Evolutionary conservation across 768 basidiomycete species (phyloP), one percentile per base, ranked within the genome.

Genomic region (Tylopilus subfusipes): DNA sequence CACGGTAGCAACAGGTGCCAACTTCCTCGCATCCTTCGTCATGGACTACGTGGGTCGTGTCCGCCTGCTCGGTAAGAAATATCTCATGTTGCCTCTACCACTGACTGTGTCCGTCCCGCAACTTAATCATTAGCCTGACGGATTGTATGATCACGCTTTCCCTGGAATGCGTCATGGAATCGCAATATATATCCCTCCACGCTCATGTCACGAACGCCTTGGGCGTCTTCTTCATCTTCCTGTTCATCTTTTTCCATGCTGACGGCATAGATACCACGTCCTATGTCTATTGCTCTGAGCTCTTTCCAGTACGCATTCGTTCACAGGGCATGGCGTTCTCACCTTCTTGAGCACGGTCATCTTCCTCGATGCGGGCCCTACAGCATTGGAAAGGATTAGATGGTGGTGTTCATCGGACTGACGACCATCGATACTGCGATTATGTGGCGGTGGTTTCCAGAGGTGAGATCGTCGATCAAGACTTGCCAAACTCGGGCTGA

Each of bases 241-340:
- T 36, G 34, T 36, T 8, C 34, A 36, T 36, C 34, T 36, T 24
- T 31, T 52, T 51, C 18, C 27, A 53, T 11, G 50, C 30, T 11
- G 38, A 30, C 16, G 50, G 38, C n/a, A 53, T 34, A 21, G 49
- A 54, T 5, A 24, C 31, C 25, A 53, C 38, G 19, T 52, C 50
- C 30, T 42, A 42, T 21, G 39, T 54, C 16, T 33, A 54, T 42
- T 33, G 25, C 31, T 54, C 53, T 18, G 50, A 53, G 19, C 53
- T 53, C 24, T 54, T 54, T 29, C 31, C 40, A 6, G 34, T 27
- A 19, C 40, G 43, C 27, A 29, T 36, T 36, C 34, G 34, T 36
- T 36, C 34, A 7, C 34, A 36, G 34, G 18, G 34, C 8, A 36
- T 36, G 34, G 34, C 34, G 16, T 36, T 36, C 18, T 36, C 18